These are phyloP conservation scores for Tylopilus vinaceipallidus DNA, from an alignment of 768 basidiomycete genomes.

Conservation along the genomic window DNA sequence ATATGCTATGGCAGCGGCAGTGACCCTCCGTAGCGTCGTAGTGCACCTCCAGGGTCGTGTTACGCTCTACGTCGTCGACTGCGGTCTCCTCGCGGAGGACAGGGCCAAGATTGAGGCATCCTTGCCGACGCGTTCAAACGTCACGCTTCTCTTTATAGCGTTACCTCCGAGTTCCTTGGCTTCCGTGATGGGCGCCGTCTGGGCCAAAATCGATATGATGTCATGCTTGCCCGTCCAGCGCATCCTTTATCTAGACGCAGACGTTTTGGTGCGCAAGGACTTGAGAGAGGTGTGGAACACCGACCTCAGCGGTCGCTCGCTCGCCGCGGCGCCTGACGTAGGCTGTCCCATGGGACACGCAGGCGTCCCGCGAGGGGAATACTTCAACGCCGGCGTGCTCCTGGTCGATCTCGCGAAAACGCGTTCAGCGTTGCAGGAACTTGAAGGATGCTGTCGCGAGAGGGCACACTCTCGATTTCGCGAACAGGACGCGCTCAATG, in stretches of 20 bases:
- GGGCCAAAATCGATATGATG: constrained; percentile 54
- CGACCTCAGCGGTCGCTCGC: constrained; percentile 38
- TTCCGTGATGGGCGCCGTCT: constrained; percentile 32
- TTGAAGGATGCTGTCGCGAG: constrained; percentile 25
- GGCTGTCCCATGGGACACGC: constrained; percentile 49
- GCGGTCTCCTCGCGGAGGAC: constrained; percentile 39
- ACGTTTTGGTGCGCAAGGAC: constrained; percentile 44
- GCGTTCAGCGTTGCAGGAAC: constrained; percentile 26
- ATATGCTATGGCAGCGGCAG: constrained; percentile 49
- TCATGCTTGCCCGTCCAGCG: constrained; percentile 47
- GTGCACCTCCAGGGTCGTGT: constrained; percentile 37
- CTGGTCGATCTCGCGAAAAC: constrained; percentile 46
- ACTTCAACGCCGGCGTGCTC: constrained; percentile 59
- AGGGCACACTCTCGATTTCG: constrained; percentile 33
- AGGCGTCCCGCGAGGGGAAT: constrained; percentile 30
- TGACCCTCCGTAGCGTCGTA: constrained; percentile 43
- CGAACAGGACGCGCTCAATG: constrained; percentile 55
- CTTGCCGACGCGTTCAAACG: constrained; percentile 24
- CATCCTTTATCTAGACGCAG: constrained; percentile 52
- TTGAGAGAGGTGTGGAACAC: constrained; percentile 44
- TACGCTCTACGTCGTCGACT: constrained; percentile 50
- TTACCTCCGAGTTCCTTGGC: constrained; percentile 34
- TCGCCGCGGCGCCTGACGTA: constrained; percentile 49
- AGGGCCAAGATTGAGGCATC: constrained; percentile 33
- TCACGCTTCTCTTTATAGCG: constrained; percentile 43